Conservation (phyloP, 2,329 filamentous ascomycete genomes). For the Hypoxylon sp. region DNA sequence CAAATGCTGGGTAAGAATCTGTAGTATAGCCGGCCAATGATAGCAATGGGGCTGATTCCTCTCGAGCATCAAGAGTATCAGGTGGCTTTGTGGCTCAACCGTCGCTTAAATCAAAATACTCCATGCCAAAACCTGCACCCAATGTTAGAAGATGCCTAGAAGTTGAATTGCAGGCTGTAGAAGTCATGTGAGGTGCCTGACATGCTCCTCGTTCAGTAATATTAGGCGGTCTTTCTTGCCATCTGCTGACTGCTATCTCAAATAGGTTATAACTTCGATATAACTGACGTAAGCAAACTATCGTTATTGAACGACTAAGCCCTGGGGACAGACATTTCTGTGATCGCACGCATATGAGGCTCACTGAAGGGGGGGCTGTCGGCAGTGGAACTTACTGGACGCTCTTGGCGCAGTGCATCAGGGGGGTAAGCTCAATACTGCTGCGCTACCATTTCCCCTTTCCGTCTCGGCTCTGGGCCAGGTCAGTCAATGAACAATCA, state of each 20-base stretch:
- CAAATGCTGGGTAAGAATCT: not conserved
- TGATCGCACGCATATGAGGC: not conserved
- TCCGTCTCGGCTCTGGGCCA: constrained; percentile 6
- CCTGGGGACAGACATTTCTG: constrained; percentile 1
- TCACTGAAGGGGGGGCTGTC: constrained; percentile 13
- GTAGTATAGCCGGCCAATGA: constrained; percentile 12
- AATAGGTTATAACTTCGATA: not conserved
- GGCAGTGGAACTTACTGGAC: not conserved
- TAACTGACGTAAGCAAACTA: constrained; percentile 27
- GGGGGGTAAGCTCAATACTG: constrained; percentile 14
- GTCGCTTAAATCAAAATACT: not conserved
- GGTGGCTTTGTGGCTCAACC: not conserved
- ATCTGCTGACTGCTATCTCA: constrained; percentile 16
- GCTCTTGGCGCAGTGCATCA: not conserved
- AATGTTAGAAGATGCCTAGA: not conserved
- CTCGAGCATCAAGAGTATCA: not conserved
- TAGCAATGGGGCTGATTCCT: not conserved
- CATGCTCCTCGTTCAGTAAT: not conserved
- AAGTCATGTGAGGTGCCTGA: constrained; percentile 6
- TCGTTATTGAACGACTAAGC: constrained; percentile 18
- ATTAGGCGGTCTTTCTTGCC: not conserved
- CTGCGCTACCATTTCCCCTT: constrained; percentile 11
- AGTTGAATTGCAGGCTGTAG: not conserved
- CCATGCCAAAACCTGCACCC: not conserved
- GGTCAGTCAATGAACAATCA: constrained; percentile 2